Evolutionary conservation across 768 basidiomycete species (phyloP).

Genomic region (Lentinula sp.): DNA sequence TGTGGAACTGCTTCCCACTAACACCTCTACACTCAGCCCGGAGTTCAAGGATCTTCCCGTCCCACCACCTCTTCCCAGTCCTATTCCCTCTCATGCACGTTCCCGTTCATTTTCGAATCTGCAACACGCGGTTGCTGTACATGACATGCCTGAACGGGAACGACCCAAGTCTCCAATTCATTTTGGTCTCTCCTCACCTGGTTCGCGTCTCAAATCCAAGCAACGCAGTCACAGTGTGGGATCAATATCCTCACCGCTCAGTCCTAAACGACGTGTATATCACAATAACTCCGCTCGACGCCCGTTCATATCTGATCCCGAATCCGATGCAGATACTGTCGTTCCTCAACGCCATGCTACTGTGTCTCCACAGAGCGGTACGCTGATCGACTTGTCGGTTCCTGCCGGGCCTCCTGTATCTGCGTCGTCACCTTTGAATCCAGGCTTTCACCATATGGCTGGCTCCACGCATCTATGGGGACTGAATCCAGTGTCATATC

Average conservation of each 20-base stretch:
- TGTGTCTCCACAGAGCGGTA: not conserved
- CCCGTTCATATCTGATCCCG: not conserved
- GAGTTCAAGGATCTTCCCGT: not conserved
- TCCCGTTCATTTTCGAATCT: not conserved
- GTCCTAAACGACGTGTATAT: not conserved
- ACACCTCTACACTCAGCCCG: constrained; percentile 1
- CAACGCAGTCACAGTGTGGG: constrained; percentile 2
- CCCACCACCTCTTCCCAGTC: constrained; percentile 1
- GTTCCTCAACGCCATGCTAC: not conserved
- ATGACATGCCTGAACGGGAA: not conserved
- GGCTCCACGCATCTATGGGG: not conserved
- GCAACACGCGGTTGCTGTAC: not conserved
- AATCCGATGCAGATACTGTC: not conserved
- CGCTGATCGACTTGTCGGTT: not conserved
- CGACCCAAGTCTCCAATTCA: constrained; percentile 5
- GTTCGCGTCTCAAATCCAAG: constrained; percentile 3
- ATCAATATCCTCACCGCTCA: not conserved
- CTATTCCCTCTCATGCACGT: not conserved
- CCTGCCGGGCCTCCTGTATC: not conserved
- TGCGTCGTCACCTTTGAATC: not conserved
- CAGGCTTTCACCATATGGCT: not conserved
- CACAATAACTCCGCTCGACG: not conserved
- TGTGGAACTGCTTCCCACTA: constrained; percentile 1
- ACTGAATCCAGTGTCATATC: not conserved
- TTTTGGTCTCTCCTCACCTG: constrained; percentile 1